Evolutionary conservation across 148 eudicot genomes (phyloP), one percentile per base, ranked within the genome.

Genomic region (Rheum nobile): DNA sequence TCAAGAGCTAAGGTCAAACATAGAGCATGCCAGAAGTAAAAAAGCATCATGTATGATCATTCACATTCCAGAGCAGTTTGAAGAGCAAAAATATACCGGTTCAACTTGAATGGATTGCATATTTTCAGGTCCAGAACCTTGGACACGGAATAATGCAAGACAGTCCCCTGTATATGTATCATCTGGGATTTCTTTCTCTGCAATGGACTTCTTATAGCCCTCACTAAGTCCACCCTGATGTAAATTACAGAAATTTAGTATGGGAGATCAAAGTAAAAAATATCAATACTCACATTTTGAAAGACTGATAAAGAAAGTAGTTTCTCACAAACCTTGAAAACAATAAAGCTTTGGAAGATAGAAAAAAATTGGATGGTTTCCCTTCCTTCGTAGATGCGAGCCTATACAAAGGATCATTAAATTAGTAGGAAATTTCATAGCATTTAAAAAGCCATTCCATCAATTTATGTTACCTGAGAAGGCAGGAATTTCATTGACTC

Each of bases 91-190:
- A 79, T 88, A 35, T 68, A 92, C 97, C 69, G 82, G 83, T 76
- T 89, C 97, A 65, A 92, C 97, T 92, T 92, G 97, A 80, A 92
- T 90, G 77, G 97, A 90, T 92, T 92, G 95, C 92, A 89, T 92
- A 80, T 92, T 92, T 61, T 86, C 90, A 70, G 95, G 88, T 79
- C 95, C 92, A 82, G 97, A 85, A 52, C 97, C 97, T 83, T 89
- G 95, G 77, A 92, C 85, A 71, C 92, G 88, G 65, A 92, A 89
- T 31, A 92, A 72, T 73, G 97, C 97, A 21, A 86, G 73, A 72
- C 90, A 87, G 69, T 88, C 86, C 67, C 88, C 92, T 72, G 83
- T 76, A 75, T 89, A 89, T 11, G 92, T 89, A 43, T 80, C 86
- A 85, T 92, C 95, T 21, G 88, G 82, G 67, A 83, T 73, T 72